Base-by-base conservation (phyloP, 2,329 filamentous ascomycete genomes). In the Cladosporium sp. region DNA sequence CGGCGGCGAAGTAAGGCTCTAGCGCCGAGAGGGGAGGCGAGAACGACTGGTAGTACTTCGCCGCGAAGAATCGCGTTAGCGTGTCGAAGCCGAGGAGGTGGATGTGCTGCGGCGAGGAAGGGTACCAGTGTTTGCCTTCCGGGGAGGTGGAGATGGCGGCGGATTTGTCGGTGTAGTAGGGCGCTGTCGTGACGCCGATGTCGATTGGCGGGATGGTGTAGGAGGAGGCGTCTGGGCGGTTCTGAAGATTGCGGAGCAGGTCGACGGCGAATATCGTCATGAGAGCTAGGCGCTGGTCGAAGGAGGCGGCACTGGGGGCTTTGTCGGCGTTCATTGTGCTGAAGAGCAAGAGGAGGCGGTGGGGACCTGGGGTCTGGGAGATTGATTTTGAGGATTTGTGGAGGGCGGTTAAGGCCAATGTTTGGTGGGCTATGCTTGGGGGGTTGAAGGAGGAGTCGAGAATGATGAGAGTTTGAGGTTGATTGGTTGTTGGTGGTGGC, bases 61-160 rank as follows among this genome's bases (percentile, higher is more conserved):
- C 82, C 63, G 91, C 86, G 62, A 94, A 86, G 62, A 94, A 86
- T 23, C 91, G 85, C 18, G 90, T 86, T 7, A 93, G 78, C 0
- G 91, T 94, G 72, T 94, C 91, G 74, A 88, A 94, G 31, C 91
- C 91, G 1, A 87, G 85, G 2, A 93, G 84, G 72, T 91, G 91
- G 4, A 91, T 79, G 71, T 92, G 89, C 0, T 80, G 12, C 3
- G 63, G 79, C 8, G 72, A 68, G 21, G 72, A 72, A 0, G 78
- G 72, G 59, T 75, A 77, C 4, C 72, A 74, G 18, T 78, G 73
- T 14, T 52, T 65, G 50, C 69, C 73, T 62, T 79, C 78, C 0
- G 77, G 76, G n/a, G 57, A 46, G 35, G 23, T 5, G 10, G 75
- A 72, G 31, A 93, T 87, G 1, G 86, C 86, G 14, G 73, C 70